A percentile compares a stretch with the other conserved stretches of the same genome.
Evolutionary conservation across 352 stramenopile genomes (phyloP).

Genomic region (Phytophthora vignae): DNA sequence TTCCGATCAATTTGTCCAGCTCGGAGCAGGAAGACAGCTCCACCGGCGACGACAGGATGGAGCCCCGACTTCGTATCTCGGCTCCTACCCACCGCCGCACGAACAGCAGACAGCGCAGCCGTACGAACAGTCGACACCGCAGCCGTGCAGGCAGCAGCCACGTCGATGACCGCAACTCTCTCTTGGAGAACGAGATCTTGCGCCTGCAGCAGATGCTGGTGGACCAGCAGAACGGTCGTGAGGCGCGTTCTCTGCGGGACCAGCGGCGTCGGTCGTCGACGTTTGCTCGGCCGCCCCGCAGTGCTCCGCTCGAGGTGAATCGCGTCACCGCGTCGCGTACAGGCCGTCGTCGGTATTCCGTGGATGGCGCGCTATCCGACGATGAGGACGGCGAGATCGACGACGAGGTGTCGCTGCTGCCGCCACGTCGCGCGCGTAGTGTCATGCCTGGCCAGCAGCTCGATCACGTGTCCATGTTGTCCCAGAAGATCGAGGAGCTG

Average conservation of each 20-base stretch:
- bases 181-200: slow-evolving; percentile 76
- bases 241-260: slow-evolving; percentile 17
- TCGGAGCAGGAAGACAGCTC: slow-evolving; percentile 46
- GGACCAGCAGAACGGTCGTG: slow-evolving; percentile 49
- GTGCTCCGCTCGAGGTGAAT: slow-evolving; percentile 31
- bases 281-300: slow-evolving; percentile 34
- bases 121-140: slow-evolving; percentile 31
- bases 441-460: slow-evolving; percentile 56
- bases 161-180: slow-evolving; percentile 50
- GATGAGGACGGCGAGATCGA: slow-evolving; percentile 49
- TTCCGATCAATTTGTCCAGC: slow-evolving; percentile 30
- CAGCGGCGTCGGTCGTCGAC: slow-evolving; percentile 29
- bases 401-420: slow-evolving; percentile 55
- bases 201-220: slow-evolving; percentile 80
- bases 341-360: slow-evolving; percentile 53
- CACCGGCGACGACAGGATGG: slow-evolving; percentile 35
- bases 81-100: slow-evolving; percentile 18
- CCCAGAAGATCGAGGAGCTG: slow-evolving; percentile 77
- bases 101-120: slow-evolving; percentile 35
- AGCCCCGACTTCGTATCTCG: slow-evolving; percentile 34
- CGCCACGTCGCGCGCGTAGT: slow-evolving; percentile 63
- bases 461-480: slow-evolving; percentile 71
- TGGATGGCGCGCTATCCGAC: slow-evolving; percentile 50
- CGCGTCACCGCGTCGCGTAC: slow-evolving; percentile 18
- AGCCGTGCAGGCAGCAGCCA: slow-evolving; percentile 35